Percentiles rank a stretch among this genome's conserved stretches.
Evolutionary conservation across 495 filamentous ascomycete genomes (phyloP).

Genomic region (Lepidopterella palustris): DNA sequence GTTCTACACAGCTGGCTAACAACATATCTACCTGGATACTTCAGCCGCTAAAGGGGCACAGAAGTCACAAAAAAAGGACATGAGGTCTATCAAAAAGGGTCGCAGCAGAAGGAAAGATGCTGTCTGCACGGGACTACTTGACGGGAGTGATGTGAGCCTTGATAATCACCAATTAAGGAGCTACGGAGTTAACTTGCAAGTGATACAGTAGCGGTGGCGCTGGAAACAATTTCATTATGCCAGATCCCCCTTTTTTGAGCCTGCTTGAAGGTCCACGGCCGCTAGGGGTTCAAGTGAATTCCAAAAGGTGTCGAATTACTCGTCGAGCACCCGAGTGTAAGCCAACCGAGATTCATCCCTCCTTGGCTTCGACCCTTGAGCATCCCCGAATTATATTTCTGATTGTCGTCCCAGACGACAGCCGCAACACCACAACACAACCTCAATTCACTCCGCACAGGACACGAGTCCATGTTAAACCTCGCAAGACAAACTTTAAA

Average conservation of each 20-base stretch:
- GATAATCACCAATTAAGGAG: not conserved
- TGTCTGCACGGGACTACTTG: not conserved
- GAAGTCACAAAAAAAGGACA: not conserved
- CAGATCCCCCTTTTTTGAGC: not conserved
- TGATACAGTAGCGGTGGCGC: not conserved
- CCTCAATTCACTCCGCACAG: conserved; percentile 14
- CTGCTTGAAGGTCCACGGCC: too few relatives aligned
- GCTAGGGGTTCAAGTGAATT: too few relatives aligned
- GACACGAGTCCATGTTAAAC: conserved; percentile 24
- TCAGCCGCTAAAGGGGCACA: not conserved
- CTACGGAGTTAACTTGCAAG: not conserved
- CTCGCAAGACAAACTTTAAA: conserved; percentile 39
- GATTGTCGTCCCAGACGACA: not conserved
- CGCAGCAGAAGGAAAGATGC: not conserved
- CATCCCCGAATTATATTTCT: too few relatives aligned
- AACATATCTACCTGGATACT: too few relatives aligned
- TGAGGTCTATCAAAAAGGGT: not conserved
- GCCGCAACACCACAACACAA: not conserved
- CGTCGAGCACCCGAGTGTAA: not conserved
- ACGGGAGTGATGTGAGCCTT: too few relatives aligned
- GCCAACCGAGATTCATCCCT: not conserved
- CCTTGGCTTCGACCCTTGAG: not conserved
- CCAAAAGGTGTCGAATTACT: too few relatives aligned
- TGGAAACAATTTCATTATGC: not conserved
- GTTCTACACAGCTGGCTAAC: too few relatives aligned